A percentile compares a stretch with the other conserved stretches of the same genome.
These are phyloP conservation scores for Dictyophora rubrovolvata DNA, from an alignment of 768 basidiomycete species.

Conservation along the genomic window DNA sequence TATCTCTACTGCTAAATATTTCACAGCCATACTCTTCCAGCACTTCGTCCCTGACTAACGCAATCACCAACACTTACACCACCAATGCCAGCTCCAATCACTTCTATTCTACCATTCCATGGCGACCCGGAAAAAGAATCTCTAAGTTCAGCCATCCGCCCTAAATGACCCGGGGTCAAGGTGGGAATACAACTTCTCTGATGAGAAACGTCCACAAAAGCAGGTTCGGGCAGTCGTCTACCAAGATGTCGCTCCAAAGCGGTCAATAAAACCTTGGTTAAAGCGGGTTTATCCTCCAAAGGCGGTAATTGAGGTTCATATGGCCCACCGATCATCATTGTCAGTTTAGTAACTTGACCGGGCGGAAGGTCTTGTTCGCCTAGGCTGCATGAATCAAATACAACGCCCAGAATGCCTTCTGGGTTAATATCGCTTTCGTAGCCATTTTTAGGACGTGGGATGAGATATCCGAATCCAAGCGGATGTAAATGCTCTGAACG, in stretches of 20 bases:
- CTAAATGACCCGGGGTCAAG: conserved; percentile 58
- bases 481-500: conserved; percentile 52
- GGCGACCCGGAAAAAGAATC: conserved; percentile 27
- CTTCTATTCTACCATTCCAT: conserved; percentile 42
- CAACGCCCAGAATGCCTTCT: conserved; percentile 52
- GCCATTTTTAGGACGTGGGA: conserved; percentile 61
- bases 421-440: conserved; percentile 27
- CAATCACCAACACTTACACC: conserved; percentile 87
- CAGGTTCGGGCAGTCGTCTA: conserved; percentile 41
- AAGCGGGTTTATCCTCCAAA: conserved; percentile 19
- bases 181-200: conserved; percentile 74
- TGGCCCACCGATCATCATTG: conserved; percentile 86
- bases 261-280: conserved; percentile 14
- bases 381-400: conserved; percentile 82
- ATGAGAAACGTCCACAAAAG: conserved; percentile 39
- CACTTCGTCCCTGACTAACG: conserved; percentile 59
- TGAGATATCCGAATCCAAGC: conserved; percentile 87
- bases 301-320: conserved; percentile 31
- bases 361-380: conserved; percentile 39
- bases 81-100: conserved; percentile 77
- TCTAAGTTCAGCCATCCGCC: conserved; percentile 53
- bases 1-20: not conserved
- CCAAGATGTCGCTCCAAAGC: conserved; percentile 30
- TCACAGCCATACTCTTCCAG: conserved; percentile 8
- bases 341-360: conserved; percentile 56